phyloP scores from a whole-genome alignment of 129 eudicot species.

The Glebionis coronaria region DNA sequence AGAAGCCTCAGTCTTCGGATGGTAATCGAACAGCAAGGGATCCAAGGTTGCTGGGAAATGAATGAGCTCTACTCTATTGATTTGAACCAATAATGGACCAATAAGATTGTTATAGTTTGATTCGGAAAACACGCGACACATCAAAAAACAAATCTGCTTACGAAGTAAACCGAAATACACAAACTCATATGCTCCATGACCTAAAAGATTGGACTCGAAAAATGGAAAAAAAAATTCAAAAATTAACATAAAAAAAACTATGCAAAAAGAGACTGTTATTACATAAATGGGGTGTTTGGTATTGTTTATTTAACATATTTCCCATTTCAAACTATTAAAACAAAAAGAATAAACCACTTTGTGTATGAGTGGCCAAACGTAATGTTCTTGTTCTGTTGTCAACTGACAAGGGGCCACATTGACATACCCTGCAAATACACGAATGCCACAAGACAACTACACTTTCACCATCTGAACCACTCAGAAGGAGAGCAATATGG shows the following conservation, averaged over 20 bases:
- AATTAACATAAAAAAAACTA: background rate
- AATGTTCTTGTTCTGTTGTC: slow-evolving; percentile 90
- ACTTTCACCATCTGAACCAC: background rate
- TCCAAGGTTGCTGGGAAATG: slow-evolving; percentile 77
- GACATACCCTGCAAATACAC: slow-evolving; percentile 65
- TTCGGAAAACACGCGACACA: background rate
- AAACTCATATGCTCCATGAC: slow-evolving; percentile 90
- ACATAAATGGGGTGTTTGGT: no score
- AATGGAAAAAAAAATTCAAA: slow-evolving; percentile 13
- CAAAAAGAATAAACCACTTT: slow-evolving; percentile 51
- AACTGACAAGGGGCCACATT: slow-evolving; percentile 98
- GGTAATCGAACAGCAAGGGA: slow-evolving; percentile 79
- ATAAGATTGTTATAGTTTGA: background rate
- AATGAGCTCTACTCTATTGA: slow-evolving; percentile 85
- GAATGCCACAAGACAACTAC: slow-evolving; percentile 1
- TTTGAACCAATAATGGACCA: slow-evolving; percentile 8
- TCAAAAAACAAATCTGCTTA: slow-evolving; percentile 56
- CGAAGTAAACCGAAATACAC: slow-evolving; percentile 79
- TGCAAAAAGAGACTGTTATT: background rate
- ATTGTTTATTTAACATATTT: background rate
- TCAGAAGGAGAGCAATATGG: no score
- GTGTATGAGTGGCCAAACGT: slow-evolving; percentile 90
- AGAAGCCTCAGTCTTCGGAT: slow-evolving; percentile 81
- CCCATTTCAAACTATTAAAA: background rate
- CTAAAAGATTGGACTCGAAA: slow-evolving; percentile 79